Evolutionary conservation across 2,329 filamentous ascomycete species (phyloP), one percentile per base, ranked within the genome.

Genomic region (Zymoseptoria ardabiliae): DNA sequence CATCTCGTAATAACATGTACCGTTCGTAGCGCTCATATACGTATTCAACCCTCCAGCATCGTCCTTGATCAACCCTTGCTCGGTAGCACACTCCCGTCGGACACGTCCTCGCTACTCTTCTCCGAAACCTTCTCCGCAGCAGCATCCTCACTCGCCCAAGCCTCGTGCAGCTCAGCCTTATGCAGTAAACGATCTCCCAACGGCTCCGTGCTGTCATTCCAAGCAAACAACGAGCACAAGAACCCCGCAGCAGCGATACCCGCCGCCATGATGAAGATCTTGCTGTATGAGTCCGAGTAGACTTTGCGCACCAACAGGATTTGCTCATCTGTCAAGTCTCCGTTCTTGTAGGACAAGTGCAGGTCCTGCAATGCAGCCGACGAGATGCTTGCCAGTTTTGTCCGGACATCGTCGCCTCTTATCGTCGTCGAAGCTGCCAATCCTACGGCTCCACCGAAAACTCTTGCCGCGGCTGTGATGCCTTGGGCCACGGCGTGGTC

Each of bases 401-500:
- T 51, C 50, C 22, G 20, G 7, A 58, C 30, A 10, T 51, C 50
- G 28, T 55, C 19, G 20, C 57, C 57, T 4, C 54, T 13, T 11
- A 55, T 58, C 8, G 48, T 48, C 8, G 52, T 55, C 11, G 22
- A 53, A 13, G 45, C 53, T n/a, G 57, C 48, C 11, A 59, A 13
- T 11, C 50, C 57, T 11, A 55, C 30, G 20, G 53, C 50, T 20
- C 53, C 57, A 53, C 57, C 53, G 11, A 56, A 52, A 5, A 59
- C 53, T 21, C 57, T 48, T 5, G 53, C 57, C 6, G 53, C 51
- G 21, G 57, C 41, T 8, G 50, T 28, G 28, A 56, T 50, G 25
- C 57, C 57, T 21, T 59, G 57, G 2, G 53, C 57, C 19, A 59
- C 53, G 22, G 53, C 57, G 41, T 59, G 53, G 21, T 59, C 53